Conservation (phyloP, 768 basidiomycete species). For the Mycena vulgaris region DNA sequence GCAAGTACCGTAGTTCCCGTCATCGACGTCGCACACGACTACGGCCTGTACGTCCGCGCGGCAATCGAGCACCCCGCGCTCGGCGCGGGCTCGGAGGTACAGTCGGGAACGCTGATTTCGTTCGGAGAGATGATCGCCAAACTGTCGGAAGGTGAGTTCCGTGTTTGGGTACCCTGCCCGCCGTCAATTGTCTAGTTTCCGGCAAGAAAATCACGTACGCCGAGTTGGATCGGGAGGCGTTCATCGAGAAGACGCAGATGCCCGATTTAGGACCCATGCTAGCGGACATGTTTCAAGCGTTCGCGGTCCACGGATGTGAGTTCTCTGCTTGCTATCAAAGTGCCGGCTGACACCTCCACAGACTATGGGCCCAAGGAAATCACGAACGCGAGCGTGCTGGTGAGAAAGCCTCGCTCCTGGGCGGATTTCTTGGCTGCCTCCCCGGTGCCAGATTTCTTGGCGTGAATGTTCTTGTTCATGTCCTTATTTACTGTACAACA, state of each 20-base stretch:
- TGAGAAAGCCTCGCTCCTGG: slow-evolving; percentile 22
- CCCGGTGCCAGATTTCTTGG: slow-evolving; percentile 11
- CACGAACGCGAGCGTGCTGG: slow-evolving; percentile 1
- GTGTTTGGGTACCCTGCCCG: neutral
- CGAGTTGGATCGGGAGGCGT: slow-evolving; percentile 15
- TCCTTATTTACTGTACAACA: slow-evolving; percentile 4
- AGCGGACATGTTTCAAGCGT: slow-evolving; percentile 29
- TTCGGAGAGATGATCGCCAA: slow-evolving; percentile 24
- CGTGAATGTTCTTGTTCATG: neutral
- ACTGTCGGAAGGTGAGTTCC: slow-evolving; percentile 43
- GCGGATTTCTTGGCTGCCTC: slow-evolving; percentile 21
- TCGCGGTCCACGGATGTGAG: slow-evolving; percentile 25
- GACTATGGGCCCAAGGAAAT: slow-evolving; percentile 23
- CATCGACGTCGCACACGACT: slow-evolving; percentile 32
- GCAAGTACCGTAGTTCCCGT: slow-evolving; percentile 15
- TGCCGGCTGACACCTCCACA: neutral
- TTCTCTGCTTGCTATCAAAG: neutral
- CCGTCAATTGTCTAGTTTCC: slow-evolving; percentile 9
- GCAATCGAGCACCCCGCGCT: slow-evolving; percentile 26
- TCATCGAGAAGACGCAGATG: slow-evolving; percentile 24
- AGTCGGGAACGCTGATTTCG: slow-evolving; percentile 17
- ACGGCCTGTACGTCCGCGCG: slow-evolving; percentile 33
- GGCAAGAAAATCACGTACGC: slow-evolving; percentile 28
- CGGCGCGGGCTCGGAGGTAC: slow-evolving; percentile 27
- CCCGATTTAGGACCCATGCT: slow-evolving; percentile 28